Conservation (phyloP, 345 rosid species). For the Syzygium aqueum region DNA sequence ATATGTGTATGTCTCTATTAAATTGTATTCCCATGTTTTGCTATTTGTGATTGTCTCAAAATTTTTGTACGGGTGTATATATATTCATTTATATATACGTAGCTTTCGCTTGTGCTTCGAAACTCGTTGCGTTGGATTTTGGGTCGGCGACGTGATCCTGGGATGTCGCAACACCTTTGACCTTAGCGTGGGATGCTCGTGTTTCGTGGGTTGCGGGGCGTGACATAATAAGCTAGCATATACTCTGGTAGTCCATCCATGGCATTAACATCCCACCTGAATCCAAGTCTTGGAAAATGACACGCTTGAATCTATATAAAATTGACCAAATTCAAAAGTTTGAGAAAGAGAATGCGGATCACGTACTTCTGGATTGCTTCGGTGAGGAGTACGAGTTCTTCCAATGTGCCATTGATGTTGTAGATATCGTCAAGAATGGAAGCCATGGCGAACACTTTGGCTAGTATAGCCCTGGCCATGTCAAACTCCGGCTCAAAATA, state of each 20-base stretch:
- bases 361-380: not conserved
- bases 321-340: not conserved
- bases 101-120: too few species aligned
- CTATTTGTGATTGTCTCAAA: too few species aligned
- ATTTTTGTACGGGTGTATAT: too few species aligned
- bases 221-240: not conserved
- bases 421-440: not conserved
- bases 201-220: too few species aligned
- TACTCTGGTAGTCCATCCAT: not conserved
- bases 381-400: not conserved
- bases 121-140: too few species aligned
- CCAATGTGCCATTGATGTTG: not conserved
- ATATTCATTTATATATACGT: too few species aligned
- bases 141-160: too few species aligned
- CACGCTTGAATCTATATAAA: not conserved
- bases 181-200: too few species aligned
- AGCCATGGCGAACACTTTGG: conserved; percentile 1
- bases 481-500: conserved; percentile 4
- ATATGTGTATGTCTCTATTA: too few species aligned
- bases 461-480: not conserved
- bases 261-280: not conserved
- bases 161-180: too few species aligned
- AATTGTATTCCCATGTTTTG: too few species aligned
- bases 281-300: not conserved
- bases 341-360: not conserved